Evolutionary conservation across 2,329 filamentous ascomycete species (phyloP).

Genomic region (Monilinia fructicola): DNA sequence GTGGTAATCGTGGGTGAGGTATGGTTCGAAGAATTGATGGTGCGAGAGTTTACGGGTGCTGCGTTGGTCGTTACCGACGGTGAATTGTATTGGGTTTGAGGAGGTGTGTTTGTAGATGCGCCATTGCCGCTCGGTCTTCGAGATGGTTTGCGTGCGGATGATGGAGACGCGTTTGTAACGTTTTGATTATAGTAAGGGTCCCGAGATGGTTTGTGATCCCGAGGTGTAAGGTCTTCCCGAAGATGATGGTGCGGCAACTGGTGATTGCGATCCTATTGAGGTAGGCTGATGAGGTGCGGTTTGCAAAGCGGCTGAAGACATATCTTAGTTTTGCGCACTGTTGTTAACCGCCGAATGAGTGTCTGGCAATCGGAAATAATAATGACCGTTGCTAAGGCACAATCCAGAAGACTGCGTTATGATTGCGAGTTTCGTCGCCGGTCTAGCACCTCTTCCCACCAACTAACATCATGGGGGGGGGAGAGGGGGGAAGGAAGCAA

Average conservation of each 20-base stretch:
- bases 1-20: constrained; percentile 46
- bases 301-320: constrained; percentile 65
- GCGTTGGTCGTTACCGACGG: constrained; percentile 31
- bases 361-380: constrained; percentile 18
- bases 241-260: constrained; percentile 46
- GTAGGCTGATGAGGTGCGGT: constrained; percentile 55
- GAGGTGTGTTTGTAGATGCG: constrained; percentile 39
- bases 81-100: constrained; percentile 38
- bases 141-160: constrained; percentile 53
- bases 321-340: constrained; percentile 44
- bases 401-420: constrained; percentile 10
- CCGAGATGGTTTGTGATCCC: constrained; percentile 52
- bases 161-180: constrained; percentile 46
- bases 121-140: constrained; percentile 54
- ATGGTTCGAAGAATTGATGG: constrained; percentile 38
- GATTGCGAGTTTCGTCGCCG: constrained; percentile 37
- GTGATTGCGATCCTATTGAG: constrained; percentile 48
- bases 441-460: constrained; percentile 44
- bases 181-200: constrained; percentile 53
- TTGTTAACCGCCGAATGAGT: constrained; percentile 25
- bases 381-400: constrained; percentile 18
- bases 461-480: constrained; percentile 48
- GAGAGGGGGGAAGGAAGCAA: constrained; percentile 17
- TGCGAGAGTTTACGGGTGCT: constrained; percentile 28
- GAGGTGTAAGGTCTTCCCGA: constrained; percentile 54